phyloP scores from a whole-genome alignment of 306 rosid genomes.

The Calophaca sinica region DNA sequence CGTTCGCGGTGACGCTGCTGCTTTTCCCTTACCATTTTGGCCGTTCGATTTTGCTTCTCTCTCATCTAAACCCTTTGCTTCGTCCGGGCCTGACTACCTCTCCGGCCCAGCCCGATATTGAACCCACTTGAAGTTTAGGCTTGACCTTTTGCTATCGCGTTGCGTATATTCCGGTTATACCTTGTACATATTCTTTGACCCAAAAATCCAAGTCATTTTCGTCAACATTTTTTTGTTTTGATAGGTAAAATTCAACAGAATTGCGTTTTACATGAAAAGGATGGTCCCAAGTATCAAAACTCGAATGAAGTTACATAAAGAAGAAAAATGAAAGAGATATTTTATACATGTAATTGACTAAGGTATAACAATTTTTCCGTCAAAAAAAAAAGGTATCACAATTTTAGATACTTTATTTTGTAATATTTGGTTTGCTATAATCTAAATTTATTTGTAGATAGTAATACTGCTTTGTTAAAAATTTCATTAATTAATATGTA shows the following conservation, averaged over 20 bases:
- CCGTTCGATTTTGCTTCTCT: conserved; percentile 24
- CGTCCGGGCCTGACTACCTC: neutral
- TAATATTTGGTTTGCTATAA: neutral
- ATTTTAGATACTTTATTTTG: neutral
- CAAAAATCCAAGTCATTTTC: neutral
- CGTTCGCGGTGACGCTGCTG: conserved; percentile 37
- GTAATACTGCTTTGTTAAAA: too few species aligned
- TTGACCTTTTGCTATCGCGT: neutral
- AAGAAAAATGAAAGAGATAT: too few species aligned
- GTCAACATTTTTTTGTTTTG: neutral
- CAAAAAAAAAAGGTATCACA: too few species aligned
- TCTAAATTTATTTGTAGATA: too few species aligned
- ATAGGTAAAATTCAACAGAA: neutral
- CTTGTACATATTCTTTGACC: neutral
- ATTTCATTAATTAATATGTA: too few species aligned
- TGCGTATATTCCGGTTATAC: conserved; percentile 5
- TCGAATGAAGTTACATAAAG: neutral
- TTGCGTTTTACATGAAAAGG: neutral
- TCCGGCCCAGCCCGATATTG: neutral
- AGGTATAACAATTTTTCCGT: neutral
- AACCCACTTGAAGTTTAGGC: neutral
- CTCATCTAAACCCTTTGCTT: conserved; percentile 42
- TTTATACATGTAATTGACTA: too few species aligned
- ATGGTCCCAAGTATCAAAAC: neutral
- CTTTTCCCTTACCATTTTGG: neutral